Evolutionary conservation across 768 basidiomycete genomes (phyloP).

Genomic region (Rhizopogon vulgaris): DNA sequence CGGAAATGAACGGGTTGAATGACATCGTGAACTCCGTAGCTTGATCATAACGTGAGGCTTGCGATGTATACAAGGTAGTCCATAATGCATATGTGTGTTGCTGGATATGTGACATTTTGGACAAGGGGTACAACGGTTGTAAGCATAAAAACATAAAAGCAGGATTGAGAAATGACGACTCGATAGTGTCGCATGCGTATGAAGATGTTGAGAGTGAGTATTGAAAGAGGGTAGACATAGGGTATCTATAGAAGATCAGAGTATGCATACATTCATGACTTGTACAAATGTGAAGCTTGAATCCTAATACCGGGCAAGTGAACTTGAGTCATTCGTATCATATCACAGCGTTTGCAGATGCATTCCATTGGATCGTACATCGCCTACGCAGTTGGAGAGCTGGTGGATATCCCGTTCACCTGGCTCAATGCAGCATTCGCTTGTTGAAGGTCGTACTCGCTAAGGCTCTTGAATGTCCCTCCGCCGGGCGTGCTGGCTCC

Average conservation of each 20-base stretch:
- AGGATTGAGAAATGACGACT: background rate
- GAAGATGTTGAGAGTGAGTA: background rate
- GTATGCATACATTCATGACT: background rate
- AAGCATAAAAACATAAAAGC: background rate
- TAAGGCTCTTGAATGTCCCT: slow-evolving; percentile 71
- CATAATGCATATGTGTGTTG: background rate
- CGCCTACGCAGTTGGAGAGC: background rate
- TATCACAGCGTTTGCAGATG: background rate
- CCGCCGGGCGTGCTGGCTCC: slow-evolving; percentile 84
- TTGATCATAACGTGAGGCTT: too few species aligned
- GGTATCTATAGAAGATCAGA: background rate
- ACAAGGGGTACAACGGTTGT: background rate
- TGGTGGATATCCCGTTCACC: slow-evolving; percentile 24
- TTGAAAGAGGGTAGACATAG: background rate
- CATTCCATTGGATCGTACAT: background rate
- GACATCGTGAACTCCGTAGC: too few species aligned
- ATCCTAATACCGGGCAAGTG: background rate
- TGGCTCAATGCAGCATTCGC: slow-evolving; percentile 86
- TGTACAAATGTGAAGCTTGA: too few species aligned
- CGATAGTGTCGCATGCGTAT: background rate
- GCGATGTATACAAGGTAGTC: background rate
- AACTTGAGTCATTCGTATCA: background rate
- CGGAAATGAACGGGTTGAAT: too few species aligned
- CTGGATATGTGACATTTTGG: background rate
- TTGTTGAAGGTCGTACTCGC: slow-evolving; percentile 78